Conservation (phyloP, 352 stramenopile species). For the Pythium guiyangense region DNA sequence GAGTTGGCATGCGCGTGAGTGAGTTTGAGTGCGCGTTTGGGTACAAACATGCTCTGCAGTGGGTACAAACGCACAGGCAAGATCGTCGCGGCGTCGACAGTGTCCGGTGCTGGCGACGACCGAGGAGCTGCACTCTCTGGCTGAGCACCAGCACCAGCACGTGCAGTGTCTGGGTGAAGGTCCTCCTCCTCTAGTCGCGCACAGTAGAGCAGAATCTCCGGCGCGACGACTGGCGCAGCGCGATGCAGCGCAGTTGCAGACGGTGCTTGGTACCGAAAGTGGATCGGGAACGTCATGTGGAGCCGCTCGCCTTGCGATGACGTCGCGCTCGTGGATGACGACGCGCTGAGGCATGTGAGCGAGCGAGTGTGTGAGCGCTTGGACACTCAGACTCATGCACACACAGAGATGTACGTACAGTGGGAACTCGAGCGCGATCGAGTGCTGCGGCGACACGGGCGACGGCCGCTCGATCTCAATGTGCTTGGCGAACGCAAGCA, state of each 20-base stretch:
- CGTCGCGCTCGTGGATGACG: slow-evolving; percentile 13
- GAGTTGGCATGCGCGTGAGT: not conserved
- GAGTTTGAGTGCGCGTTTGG: not conserved
- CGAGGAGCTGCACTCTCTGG: not conserved
- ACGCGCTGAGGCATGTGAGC: not conserved
- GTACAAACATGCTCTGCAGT: not conserved
- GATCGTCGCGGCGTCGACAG: not conserved
- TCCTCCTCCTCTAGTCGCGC: not conserved
- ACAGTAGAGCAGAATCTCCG: slow-evolving; percentile 42
- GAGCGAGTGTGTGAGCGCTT: too few relatives aligned
- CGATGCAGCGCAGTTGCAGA: slow-evolving; percentile 34
- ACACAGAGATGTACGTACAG: slow-evolving; percentile 22
- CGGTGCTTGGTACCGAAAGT: slow-evolving; percentile 59
- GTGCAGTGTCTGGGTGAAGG: not conserved
- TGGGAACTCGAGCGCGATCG: slow-evolving; percentile 38
- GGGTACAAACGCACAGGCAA: slow-evolving; percentile 3
- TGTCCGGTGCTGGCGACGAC: not conserved
- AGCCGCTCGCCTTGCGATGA: slow-evolving; percentile 3
- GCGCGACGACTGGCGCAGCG: slow-evolving; percentile 29
- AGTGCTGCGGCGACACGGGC: slow-evolving; percentile 44
- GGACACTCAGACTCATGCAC: not conserved
- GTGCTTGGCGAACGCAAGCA: slow-evolving; percentile 47
- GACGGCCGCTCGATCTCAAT: slow-evolving; percentile 64
- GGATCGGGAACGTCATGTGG: slow-evolving; percentile 44
- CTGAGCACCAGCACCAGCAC: not conserved